A percentile compares a stretch with the other conserved stretches of the same genome.
These are phyloP conservation scores for Suillus paluster DNA, from an alignment of 768 basidiomycete genomes.

Conservation along the genomic window DNA sequence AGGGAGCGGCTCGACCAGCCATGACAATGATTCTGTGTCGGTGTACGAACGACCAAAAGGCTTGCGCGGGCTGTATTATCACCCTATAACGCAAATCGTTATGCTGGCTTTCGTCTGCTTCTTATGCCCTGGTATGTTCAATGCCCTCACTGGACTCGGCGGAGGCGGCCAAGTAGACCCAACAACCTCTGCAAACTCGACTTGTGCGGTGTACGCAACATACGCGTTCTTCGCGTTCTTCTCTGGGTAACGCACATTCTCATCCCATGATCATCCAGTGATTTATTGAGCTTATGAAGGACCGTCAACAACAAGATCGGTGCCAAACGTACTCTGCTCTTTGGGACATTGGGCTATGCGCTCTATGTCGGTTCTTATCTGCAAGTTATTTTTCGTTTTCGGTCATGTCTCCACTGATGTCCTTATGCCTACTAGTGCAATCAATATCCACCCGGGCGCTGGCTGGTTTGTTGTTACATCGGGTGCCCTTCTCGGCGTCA, in stretches of 20 bases:
- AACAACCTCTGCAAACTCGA: conserved; percentile 69
- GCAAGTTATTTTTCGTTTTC: conserved; percentile 41
- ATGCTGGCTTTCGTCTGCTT: conserved; percentile 74
- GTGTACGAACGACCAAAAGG: conserved; percentile 51
- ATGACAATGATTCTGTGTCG: not conserved
- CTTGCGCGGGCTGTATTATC: conserved; percentile 57
- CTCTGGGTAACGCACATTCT: conserved; percentile 53
- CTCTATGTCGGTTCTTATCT: conserved; percentile 75
- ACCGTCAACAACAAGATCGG: conserved; percentile 82
- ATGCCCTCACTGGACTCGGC: conserved; percentile 77
- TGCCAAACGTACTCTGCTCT: conserved; percentile 65
- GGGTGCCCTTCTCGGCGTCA: conserved; percentile 73
- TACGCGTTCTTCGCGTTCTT: conserved; percentile 65
- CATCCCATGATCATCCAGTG: not conserved
- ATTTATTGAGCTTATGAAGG: conserved; percentile 37
- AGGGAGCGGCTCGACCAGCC: not conserved
- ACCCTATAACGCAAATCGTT: conserved; percentile 59
- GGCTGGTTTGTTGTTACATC: conserved; percentile 67
- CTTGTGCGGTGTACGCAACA: conserved; percentile 65
- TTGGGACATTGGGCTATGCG: conserved; percentile 75
- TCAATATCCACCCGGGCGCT: conserved; percentile 69
- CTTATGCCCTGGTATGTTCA: conserved; percentile 66
- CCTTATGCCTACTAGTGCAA: conserved; percentile 44
- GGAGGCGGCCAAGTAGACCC: conserved; percentile 74
- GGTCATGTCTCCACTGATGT: no score